Evolutionary conservation across 495 filamentous ascomycete species (phyloP).

Genomic region (Trichocladium antarcticum): DNA sequence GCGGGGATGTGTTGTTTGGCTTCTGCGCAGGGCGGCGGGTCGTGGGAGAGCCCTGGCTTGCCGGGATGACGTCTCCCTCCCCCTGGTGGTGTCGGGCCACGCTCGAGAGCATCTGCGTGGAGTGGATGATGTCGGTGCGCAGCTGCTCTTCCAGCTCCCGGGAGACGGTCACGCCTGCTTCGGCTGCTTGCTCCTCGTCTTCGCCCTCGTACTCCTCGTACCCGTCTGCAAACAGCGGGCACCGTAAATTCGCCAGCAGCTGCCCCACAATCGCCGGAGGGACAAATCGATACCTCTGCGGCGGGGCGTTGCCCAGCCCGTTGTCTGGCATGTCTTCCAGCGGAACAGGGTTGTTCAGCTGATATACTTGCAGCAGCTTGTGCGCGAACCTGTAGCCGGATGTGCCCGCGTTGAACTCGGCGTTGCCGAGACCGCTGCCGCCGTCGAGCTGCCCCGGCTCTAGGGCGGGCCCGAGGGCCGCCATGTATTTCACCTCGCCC

Average conservation of each 20-base stretch:
- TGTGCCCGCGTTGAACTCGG: slow-evolving; percentile 37
- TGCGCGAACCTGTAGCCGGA: slow-evolving; percentile 30
- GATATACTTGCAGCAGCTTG: slow-evolving; percentile 41
- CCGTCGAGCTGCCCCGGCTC: slow-evolving; percentile 32
- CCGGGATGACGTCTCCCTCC: slow-evolving; percentile 25
- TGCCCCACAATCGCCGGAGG: slow-evolving; percentile 38
- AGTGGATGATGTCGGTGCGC: slow-evolving; percentile 33
- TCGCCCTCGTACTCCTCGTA: slow-evolving; percentile 9
- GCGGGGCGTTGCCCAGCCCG: slow-evolving; percentile 31
- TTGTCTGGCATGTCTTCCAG: slow-evolving; percentile 32
- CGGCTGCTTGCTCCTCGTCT: not conserved
- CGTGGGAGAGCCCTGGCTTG: slow-evolving; percentile 16
- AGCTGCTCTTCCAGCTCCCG: slow-evolving; percentile 40
- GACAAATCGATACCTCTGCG: slow-evolving; percentile 32
- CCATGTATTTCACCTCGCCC: slow-evolving; percentile 41
- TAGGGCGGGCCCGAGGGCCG: slow-evolving; percentile 30
- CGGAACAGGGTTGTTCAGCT: slow-evolving; percentile 41
- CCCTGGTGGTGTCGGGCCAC: not conserved
- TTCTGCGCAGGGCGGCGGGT: slow-evolving; percentile 1
- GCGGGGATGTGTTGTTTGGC: not conserved
- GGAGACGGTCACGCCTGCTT: slow-evolving; percentile 24
- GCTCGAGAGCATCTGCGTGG: slow-evolving; percentile 25
- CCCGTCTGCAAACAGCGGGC: slow-evolving; percentile 29
- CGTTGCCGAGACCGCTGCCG: slow-evolving; percentile 33
- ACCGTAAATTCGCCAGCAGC: slow-evolving; percentile 36